Evolutionary conservation across 1,139 yeast genomes (phyloP).

Genomic region (Geotrichum citri-aurantii): DNA sequence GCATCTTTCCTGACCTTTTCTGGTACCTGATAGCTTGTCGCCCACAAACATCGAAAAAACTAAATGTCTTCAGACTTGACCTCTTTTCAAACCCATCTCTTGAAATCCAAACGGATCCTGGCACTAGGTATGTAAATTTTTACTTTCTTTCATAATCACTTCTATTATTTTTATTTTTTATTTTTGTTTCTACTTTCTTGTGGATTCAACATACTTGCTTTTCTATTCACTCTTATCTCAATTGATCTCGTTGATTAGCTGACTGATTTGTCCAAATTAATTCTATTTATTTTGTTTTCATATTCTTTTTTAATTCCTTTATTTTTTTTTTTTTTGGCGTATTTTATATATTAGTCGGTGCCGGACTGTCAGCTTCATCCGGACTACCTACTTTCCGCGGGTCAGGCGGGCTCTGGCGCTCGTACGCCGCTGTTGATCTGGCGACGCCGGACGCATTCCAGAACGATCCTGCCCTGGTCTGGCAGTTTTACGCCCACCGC

Average conservation of each 20-base stretch:
- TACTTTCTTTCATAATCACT: too few species aligned
- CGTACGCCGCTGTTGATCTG: slow-evolving; percentile 71
- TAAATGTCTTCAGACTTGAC: slow-evolving; percentile 26
- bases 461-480: slow-evolving; percentile 75
- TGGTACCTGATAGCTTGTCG: background rate
- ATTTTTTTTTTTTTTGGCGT: too few species aligned
- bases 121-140: slow-evolving; percentile 44
- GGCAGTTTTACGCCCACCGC: slow-evolving; percentile 80
- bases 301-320: background rate
- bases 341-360: slow-evolving; percentile 71
- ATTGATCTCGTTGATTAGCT: background rate
- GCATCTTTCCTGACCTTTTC: background rate
- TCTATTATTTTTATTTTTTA: too few species aligned
- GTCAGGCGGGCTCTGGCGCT: slow-evolving; percentile 70
- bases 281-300: background rate
- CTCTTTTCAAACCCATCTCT: slow-evolving; percentile 55
- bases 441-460: slow-evolving; percentile 90
- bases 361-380: slow-evolving; percentile 73
- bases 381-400: slow-evolving; percentile 75
- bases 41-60: background rate
- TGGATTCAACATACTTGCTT: background rate
- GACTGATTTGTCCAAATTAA: background rate
- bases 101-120: slow-evolving; percentile 50
- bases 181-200: too few species aligned
- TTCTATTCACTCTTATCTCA: background rate